Conservation (phyloP, 257 asterid species). For the Eustoma russellianum region DNA sequence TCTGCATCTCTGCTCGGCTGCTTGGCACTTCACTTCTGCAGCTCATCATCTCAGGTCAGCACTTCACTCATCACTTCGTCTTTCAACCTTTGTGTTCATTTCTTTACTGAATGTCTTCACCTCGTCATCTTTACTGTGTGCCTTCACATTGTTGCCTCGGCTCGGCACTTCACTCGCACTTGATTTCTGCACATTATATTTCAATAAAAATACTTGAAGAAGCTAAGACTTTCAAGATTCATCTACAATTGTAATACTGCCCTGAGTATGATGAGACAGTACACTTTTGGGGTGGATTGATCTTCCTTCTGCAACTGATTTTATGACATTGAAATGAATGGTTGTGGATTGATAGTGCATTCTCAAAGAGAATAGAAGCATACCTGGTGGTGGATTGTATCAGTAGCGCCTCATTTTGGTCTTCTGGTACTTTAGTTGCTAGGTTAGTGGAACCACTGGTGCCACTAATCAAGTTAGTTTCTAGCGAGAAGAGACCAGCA, state of each 20-base stretch:
- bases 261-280: slow-evolving; percentile 70
- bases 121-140: too few species aligned
- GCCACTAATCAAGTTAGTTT: slow-evolving; percentile 59
- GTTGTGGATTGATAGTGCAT: slow-evolving; percentile 69
- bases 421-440: slow-evolving; percentile 38
- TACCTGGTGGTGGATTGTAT: slow-evolving; percentile 37
- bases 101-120: too few species aligned
- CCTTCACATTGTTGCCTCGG: too few species aligned
- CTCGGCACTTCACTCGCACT: too few species aligned
- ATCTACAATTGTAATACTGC: slow-evolving; percentile 44
- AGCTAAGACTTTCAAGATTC: slow-evolving; percentile 67
- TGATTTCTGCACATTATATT: too few species aligned
- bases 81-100: too few species aligned
- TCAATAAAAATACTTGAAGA: slow-evolving; percentile 52
- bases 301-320: slow-evolving; percentile 48
- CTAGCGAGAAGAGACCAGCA: slow-evolving; percentile 69
- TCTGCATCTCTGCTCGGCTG: too few species aligned
- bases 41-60: too few species aligned
- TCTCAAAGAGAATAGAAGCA: slow-evolving; percentile 65
- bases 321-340: slow-evolving; percentile 68
- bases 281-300: slow-evolving; percentile 82
- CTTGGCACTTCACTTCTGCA: too few species aligned
- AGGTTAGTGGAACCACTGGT: slow-evolving; percentile 59
- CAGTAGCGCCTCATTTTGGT: slow-evolving; percentile 66
- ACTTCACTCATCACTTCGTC: too few species aligned